Base-by-base conservation (phyloP, 2,329 filamentous ascomycete genomes). In the Fusarium algeriense region DNA sequence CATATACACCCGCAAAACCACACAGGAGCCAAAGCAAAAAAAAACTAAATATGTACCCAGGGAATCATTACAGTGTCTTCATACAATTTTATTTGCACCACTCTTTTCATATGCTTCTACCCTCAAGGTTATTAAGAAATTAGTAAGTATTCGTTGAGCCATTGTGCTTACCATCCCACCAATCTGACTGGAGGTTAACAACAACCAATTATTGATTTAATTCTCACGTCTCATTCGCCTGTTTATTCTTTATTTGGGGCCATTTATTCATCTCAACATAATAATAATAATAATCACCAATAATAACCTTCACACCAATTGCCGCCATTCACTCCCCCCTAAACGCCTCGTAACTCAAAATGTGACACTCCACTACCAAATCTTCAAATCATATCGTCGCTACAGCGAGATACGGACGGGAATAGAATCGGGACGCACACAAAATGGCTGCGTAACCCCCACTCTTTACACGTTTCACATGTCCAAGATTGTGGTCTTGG, bases 401-500 rank as follows among this genome's bases (percentile, higher is more conserved):
- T 19, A 62, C 60, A 72, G 69, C 69, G 69, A 71, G 60, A 56
- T 55, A 52, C 34, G 28, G 48, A 67, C 61, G 41, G 63, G 60
- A 71, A 72, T 71, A 70, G 60, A 62, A 62, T 52, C 63, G 61
- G 46, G 35, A 49, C 48, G 56, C 38, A 56, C 69, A 66, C 20
- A 40, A 69, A 35, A 65, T 38, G 54, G 52, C 43, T 57, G 52
- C 46, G 63, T 52, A 48, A 56, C 69, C 69, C 69, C 64, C 64
- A 64, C 55, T 37, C 55, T 23, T 37, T 32, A 17, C 54, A 69
- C 37, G 65, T 71, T 71, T 67, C 69, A 73, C 69, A 70, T 66
- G 60, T 48, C 40, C 65, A 52, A 60, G 35, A 50, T 43, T 66
- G 55, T 41, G 19, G 19, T 58, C 45, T 60, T 46, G 28, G 60